A percentile compares a stretch with the other conserved stretches of the same genome.
These are phyloP conservation scores for Aspergillus avenaceus DNA, from an alignment of 495 filamentous ascomycete species.

Conservation along the genomic window DNA sequence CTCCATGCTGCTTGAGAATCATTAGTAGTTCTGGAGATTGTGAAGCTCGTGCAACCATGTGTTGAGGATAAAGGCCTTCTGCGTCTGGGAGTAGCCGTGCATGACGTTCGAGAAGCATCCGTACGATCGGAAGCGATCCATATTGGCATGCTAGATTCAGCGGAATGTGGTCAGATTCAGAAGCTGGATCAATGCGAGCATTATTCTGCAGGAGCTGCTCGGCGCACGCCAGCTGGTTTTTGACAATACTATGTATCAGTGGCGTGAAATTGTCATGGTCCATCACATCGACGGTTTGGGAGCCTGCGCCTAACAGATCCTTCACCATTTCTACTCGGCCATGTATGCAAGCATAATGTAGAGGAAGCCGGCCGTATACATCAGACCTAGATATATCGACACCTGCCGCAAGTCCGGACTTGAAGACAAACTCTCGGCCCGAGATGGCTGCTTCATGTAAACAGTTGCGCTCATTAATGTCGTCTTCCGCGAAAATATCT, in stretches of 20 bases:
- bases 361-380: slow-evolving; percentile 88
- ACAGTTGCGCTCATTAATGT: slow-evolving; percentile 96
- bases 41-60: slow-evolving; percentile 89
- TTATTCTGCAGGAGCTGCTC: slow-evolving; percentile 65
- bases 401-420: slow-evolving; percentile 61
- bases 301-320: slow-evolving; percentile 56
- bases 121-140: slow-evolving; percentile 75
- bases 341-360: slow-evolving; percentile 96
- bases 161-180: slow-evolving; percentile 87
- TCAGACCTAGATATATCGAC: slow-evolving; percentile 78
- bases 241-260: slow-evolving; percentile 89
- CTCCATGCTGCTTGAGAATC: slow-evolving; percentile 78
- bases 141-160: slow-evolving; percentile 93
- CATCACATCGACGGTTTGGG: slow-evolving; percentile 71
- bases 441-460: slow-evolving; percentile 93
- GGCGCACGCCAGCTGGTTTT: slow-evolving; percentile 73
- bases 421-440: slow-evolving; percentile 70
- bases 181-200: slow-evolving; percentile 75
- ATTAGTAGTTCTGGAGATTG: slow-evolving; percentile 72
- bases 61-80: slow-evolving; percentile 95
- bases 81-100: slow-evolving; percentile 84
- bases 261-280: slow-evolving; percentile 98
- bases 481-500: slow-evolving; percentile 83
- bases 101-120: slow-evolving; percentile 72
- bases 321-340: slow-evolving; percentile 82